These are phyloP conservation scores for Syncephalastrum sp. DNA, from an alignment of 371 early-diverging fungal genomes.

Conservation along the genomic window DNA sequence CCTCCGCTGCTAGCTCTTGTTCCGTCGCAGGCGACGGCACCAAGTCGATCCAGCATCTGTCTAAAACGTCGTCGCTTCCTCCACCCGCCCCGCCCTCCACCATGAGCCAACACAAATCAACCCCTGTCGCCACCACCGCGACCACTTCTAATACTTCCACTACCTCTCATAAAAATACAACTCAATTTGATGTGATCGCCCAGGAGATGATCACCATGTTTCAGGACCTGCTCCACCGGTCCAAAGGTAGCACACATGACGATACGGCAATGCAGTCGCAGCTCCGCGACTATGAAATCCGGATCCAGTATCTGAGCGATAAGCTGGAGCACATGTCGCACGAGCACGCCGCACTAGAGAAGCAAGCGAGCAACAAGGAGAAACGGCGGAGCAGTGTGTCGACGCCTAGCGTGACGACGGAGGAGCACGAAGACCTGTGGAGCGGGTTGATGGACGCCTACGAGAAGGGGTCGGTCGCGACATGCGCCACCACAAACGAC, in stretches of 20 bases:
- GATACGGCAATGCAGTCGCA: slow-evolving; percentile 2
- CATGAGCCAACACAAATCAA: neutral
- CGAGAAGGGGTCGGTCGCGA: slow-evolving; percentile 19
- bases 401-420: slow-evolving; percentile 9
- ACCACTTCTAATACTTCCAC: neutral
- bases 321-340: slow-evolving; percentile 37
- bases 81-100: slow-evolving; percentile 2
- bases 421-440: slow-evolving; percentile 27
- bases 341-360: slow-evolving; percentile 30
- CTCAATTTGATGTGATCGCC: slow-evolving; percentile 4
- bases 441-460: slow-evolving; percentile 32
- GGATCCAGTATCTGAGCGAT: slow-evolving; percentile 32
- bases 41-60: too few species aligned
- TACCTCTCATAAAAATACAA: neutral
- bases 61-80: too few species aligned
- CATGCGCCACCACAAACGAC: slow-evolving; percentile 2
- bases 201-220: slow-evolving; percentile 1
- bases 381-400: slow-evolving; percentile 11
- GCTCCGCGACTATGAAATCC: slow-evolving; percentile 35
- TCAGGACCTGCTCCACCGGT: slow-evolving; percentile 7
- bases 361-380: slow-evolving; percentile 12
- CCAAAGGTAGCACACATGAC: slow-evolving; percentile 12
- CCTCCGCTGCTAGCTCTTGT: neutral
- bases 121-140: neutral
- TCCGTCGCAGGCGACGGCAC: too few species aligned